Evolutionary conservation across 805 yeast species (phyloP).

Genomic region (Wickerhamiella azymoides): DNA sequence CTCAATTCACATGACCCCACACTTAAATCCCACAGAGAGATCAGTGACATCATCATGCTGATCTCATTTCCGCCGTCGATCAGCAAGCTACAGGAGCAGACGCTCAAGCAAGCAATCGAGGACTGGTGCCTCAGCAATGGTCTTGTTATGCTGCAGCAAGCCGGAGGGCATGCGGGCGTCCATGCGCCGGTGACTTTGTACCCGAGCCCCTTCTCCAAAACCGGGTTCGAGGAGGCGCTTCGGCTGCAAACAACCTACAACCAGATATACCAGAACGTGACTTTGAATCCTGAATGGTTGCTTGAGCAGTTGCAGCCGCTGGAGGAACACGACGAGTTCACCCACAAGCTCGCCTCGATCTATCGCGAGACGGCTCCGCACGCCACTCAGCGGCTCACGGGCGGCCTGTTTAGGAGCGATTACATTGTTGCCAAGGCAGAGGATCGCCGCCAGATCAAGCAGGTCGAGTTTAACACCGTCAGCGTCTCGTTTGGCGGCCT

Average conservation of each 20-base stretch:
- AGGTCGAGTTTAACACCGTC: slow-evolving; percentile 91
- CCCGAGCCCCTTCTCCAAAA: slow-evolving; percentile 77
- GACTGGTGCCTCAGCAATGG: slow-evolving; percentile 79
- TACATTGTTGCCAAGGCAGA: slow-evolving; percentile 48
- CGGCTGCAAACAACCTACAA: slow-evolving; percentile 57
- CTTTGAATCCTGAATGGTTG: slow-evolving; percentile 52
- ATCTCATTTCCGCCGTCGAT: slow-evolving; percentile 21
- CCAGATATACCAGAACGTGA: slow-evolving; percentile 54
- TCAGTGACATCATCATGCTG: slow-evolving; percentile 13
- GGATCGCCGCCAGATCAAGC: slow-evolving; percentile 48
- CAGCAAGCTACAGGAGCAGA: slow-evolving; percentile 16
- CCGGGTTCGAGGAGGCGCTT: slow-evolving; percentile 52
- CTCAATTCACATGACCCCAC: no score
- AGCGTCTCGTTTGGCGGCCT: slow-evolving; percentile 92
- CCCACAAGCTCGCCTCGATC: slow-evolving; percentile 59
- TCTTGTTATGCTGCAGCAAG: slow-evolving; percentile 61
- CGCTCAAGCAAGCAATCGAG: slow-evolving; percentile 25
- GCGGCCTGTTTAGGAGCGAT: slow-evolving; percentile 84
- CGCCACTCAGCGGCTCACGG: slow-evolving; percentile 38
- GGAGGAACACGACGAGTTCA: slow-evolving; percentile 54
- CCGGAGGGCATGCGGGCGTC: slow-evolving; percentile 26
- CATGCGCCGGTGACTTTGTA: slow-evolving; percentile 80
- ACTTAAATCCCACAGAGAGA: background rate
- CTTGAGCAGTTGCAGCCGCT: slow-evolving; percentile 35
- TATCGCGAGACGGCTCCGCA: slow-evolving; percentile 32